A percentile compares a stretch with the other conserved stretches of the same genome.
phyloP scores from a whole-genome alignment of 805 yeast species.

The Wickerhamiella alocasiicola region DNA sequence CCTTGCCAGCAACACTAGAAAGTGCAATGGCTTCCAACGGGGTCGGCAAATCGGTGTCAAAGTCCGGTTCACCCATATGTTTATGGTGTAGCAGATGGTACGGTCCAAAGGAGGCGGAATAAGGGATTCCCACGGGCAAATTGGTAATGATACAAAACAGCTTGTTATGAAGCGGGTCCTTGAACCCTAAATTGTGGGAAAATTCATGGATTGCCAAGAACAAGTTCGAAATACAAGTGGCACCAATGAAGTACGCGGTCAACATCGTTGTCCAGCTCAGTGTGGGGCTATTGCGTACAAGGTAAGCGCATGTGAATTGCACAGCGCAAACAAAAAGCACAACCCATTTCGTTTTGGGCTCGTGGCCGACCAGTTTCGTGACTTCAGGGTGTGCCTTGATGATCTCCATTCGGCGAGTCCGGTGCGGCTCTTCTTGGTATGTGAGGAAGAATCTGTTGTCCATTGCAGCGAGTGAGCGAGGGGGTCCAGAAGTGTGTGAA shows the following conservation, averaged over 20 bases:
- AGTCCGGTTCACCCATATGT: slow-evolving; percentile 69
- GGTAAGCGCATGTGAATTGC: slow-evolving; percentile 56
- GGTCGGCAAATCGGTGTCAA: slow-evolving; percentile 85
- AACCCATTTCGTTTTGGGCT: slow-evolving; percentile 73
- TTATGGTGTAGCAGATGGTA: slow-evolving; percentile 88
- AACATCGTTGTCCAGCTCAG: slow-evolving; percentile 42
- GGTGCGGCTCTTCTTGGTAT: slow-evolving; percentile 68
- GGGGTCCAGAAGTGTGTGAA: too few species aligned
- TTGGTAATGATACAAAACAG: slow-evolving; percentile 66
- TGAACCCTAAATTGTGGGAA: slow-evolving; percentile 74
- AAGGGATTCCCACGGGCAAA: slow-evolving; percentile 81
- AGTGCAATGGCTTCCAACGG: slow-evolving; percentile 58
- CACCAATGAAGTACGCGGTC: slow-evolving; percentile 70
- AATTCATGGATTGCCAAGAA: slow-evolving; percentile 84
- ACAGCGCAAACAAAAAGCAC: slow-evolving; percentile 49
- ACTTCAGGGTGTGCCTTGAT: slow-evolving; percentile 68
- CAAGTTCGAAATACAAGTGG: slow-evolving; percentile 71
- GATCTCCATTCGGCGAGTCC: slow-evolving; percentile 57
- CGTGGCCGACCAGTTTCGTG: slow-evolving; percentile 69
- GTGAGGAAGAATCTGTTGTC: slow-evolving; percentile 67
- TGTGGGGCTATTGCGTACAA: slow-evolving; percentile 43
- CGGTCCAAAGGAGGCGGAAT: slow-evolving; percentile 78
- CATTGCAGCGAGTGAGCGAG: too few species aligned
- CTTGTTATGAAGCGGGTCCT: slow-evolving; percentile 63
- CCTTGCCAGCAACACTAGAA: slow-evolving; percentile 71